A percentile compares a stretch with the other conserved stretches of the same genome.
These are phyloP conservation scores for Podospora pseudocomata DNA, from an alignment of 495 filamentous ascomycete genomes.

Conservation along the genomic window DNA sequence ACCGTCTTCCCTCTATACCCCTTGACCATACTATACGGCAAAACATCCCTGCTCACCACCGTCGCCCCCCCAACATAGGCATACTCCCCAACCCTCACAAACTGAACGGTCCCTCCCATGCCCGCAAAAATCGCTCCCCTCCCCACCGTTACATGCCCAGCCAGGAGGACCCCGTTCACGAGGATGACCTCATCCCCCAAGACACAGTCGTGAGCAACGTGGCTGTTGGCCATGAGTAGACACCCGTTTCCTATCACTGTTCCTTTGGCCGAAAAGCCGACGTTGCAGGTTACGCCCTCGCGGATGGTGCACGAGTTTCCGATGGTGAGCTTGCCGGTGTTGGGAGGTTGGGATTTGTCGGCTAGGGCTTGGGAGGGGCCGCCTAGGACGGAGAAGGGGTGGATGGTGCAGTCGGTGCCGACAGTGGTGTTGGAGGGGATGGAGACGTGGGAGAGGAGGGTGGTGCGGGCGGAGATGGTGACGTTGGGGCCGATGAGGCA, in stretches of 20 bases:
- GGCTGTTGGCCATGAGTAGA: not conserved
- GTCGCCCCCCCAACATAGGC: not conserved
- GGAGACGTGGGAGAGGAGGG: constrained; percentile 1
- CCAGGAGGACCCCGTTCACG: not conserved
- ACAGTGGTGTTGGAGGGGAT: not conserved
- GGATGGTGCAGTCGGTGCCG: constrained; percentile 3
- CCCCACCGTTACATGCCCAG: not conserved
- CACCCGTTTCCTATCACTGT: not conserved
- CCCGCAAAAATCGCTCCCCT: not conserved
- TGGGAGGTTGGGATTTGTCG: not conserved
- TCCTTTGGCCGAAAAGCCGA: not conserved
- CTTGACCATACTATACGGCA: constrained; percentile 3
- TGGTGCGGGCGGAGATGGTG: not conserved
- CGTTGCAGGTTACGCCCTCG: not conserved
- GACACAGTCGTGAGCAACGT: not conserved
- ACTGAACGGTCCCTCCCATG: not conserved
- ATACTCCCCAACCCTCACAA: not conserved
- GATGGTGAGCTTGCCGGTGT: not conserved
- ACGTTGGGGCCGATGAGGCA: not conserved
- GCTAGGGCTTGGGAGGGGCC: constrained; percentile 2
- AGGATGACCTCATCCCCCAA: not conserved
- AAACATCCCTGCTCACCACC: not conserved
- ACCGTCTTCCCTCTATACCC: not conserved
- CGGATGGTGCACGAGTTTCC: constrained; percentile 1
- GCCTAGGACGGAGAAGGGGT: constrained; percentile 3